Percentiles rank a stretch among this genome's conserved stretches.
Evolutionary conservation across 257 asterid species (phyloP).

Genomic region (Solanum gandarillasii): DNA sequence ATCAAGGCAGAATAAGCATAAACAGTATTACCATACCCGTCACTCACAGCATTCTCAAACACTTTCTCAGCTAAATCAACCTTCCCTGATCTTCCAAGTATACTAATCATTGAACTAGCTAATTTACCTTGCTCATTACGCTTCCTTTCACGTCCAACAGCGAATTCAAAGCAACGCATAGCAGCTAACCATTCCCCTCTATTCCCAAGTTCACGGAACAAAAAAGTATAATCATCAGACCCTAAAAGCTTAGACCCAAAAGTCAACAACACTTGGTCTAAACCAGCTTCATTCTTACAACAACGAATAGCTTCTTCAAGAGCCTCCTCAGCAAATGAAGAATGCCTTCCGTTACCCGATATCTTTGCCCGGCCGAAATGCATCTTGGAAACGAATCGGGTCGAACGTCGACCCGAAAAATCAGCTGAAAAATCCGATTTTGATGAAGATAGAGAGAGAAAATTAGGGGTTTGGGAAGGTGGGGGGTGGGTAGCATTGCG

Average conservation of each 20-base stretch:
- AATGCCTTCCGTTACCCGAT: slow-evolving; percentile 48
- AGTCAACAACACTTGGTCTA: slow-evolving; percentile 29
- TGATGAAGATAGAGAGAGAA: slow-evolving; percentile 30
- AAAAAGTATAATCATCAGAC: slow-evolving; percentile 59
- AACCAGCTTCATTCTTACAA: slow-evolving; percentile 14
- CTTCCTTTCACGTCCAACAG: slow-evolving; percentile 39
- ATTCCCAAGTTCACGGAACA: slow-evolving; percentile 82
- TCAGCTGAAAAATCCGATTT: slow-evolving; percentile 34
- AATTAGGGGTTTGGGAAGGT: slow-evolving; percentile 10
- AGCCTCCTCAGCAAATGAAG: slow-evolving; percentile 61
- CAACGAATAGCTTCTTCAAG: slow-evolving; percentile 31
- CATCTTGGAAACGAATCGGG: slow-evolving; percentile 81
- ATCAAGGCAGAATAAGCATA: slow-evolving; percentile 78
- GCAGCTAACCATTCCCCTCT: slow-evolving; percentile 69
- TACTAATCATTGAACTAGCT: slow-evolving; percentile 83
- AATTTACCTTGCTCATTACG: slow-evolving; percentile 67
- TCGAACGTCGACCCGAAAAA: slow-evolving; percentile 78
- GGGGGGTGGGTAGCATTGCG: slow-evolving; percentile 19
- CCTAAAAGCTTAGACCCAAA: slow-evolving; percentile 50
- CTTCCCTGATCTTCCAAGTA: slow-evolving; percentile 83
- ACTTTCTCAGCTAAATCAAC: slow-evolving; percentile 69
- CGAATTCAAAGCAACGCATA: slow-evolving; percentile 67
- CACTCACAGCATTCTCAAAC: slow-evolving; percentile 44
- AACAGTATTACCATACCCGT: slow-evolving; percentile 84
- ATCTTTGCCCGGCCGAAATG: slow-evolving; percentile 73